Evolutionary conservation across 352 stramenopile genomes (phyloP), one percentile per base, ranked within the genome.

Genomic region (Pythium aquatile): DNA sequence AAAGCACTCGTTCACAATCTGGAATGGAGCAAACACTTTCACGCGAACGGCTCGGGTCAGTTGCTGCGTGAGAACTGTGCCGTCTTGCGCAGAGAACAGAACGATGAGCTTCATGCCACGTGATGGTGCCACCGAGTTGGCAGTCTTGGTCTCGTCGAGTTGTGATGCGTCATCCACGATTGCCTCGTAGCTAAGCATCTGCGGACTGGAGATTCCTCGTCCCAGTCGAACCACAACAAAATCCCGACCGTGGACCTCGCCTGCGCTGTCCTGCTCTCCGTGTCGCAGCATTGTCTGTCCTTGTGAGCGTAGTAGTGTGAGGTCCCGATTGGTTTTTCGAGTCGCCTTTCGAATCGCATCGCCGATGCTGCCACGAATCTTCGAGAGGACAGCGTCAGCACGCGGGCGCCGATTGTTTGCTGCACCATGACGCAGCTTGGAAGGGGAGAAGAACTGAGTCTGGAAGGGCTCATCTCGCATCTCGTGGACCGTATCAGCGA

Each of bases 11-110:
- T 32, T 63, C 24, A 90, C 58, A 47, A 91, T 82, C 47, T 87
- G 76, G 61, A 88, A 79, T n/a, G 83, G 83, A 47, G 74, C 71
- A 28, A 79, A 90, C 29, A 90, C 68, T 49, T 78, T 80, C 11
- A 90, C 20, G 35, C 74, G 53, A 13, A 56, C 68, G 28, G 66
- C 70, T 5, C 56, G 48, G 11, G 49, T 56, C 29, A 87, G 56
- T 26, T 75, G 77, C 29, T 85, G 40, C 9, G 26, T 24, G 55
- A 29, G 63, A 17, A 63, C 65, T 11, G 74, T 39, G 3, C 63
- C 63, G 5, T 67, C 69, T 26, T 75, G 69, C 0, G 65, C 44
- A 0, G 70, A 59, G 52, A 90, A 85, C 6, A 78, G 64, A 2
- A 75, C 68, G 8, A 58, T 54, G 20, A 66, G 61, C 17, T 58